A percentile compares a stretch with the other conserved stretches of the same genome.
phyloP scores from a whole-genome alignment of 1,284 basidiomycete species.

The Puccinia hordei region DNA sequence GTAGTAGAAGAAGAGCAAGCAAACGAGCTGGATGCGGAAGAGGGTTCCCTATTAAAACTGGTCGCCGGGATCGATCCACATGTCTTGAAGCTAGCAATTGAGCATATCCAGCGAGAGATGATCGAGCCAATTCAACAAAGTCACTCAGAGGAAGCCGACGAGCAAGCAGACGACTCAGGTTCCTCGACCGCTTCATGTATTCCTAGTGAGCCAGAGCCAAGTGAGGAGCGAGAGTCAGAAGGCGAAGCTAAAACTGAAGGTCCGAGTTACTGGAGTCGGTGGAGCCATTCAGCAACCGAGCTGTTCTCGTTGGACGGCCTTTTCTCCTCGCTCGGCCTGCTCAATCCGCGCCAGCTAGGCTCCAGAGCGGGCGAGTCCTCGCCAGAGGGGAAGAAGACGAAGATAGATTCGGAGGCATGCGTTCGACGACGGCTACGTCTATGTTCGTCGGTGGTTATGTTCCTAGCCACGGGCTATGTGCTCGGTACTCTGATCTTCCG shows the following conservation, averaged over 20 bases:
- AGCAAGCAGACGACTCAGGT: background rate
- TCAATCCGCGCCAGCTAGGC: background rate
- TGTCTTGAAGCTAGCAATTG: conserved; percentile 17
- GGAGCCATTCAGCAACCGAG: background rate
- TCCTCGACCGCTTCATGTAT: background rate
- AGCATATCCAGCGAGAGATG: conserved; percentile 9
- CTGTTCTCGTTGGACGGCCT: background rate
- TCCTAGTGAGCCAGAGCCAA: background rate
- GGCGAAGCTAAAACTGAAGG: background rate
- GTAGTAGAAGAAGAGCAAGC: background rate
- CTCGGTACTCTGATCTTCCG: background rate
- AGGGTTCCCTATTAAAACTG: background rate
- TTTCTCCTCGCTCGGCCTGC: background rate
- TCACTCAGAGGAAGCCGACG: background rate
- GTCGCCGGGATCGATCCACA: background rate
- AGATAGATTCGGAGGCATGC: background rate
- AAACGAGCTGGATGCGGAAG: background rate
- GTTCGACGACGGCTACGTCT: background rate
- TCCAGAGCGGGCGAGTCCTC: no score
- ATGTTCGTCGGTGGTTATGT: background rate
- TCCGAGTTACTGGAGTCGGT: background rate
- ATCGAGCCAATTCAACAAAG: background rate
- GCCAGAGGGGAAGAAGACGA: background rate
- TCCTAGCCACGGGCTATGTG: conserved; percentile 10
- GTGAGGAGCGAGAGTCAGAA: background rate